Evolutionary conservation across 768 basidiomycete genomes (phyloP), one percentile per base, ranked within the genome.

Genomic region (Lactarius sp.): DNA sequence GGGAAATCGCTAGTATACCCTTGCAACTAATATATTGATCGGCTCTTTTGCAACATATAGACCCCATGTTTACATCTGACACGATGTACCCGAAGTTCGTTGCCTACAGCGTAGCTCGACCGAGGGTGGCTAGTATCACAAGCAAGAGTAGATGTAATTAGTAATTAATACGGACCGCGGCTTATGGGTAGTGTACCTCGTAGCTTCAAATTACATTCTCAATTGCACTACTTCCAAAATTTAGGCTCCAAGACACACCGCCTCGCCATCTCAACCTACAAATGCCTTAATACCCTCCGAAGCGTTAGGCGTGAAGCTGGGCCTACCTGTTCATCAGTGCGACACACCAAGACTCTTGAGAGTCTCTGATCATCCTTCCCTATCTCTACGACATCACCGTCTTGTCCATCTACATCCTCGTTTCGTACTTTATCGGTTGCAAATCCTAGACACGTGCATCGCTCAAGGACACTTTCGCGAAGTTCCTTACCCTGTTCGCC

Each of bases 401-500:
- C 72, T 13, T 62, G 62, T 14, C 59, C 66, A 14, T 76, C 75
- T 22, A 81, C 76, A 7, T 64, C 71, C 12, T 61, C 66, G 58
- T 87, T 87, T 71, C 79, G 83, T 60, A 64, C 70, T 6, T 70
- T 69, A 55, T 85, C 81, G 12, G 90, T 73, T 0, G 64, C 74
- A 62, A 85, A 86, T 1, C 91, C 92, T 50, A 94, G 71, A 75
- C 84, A 88, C 18, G 57, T 68, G 16, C 87, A 75, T 39, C 80
- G 77, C 41, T 78, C 72, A 4, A 79, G 79, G 18, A 95, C 77
- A 20, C 83, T 82, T 46, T 75, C 71, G 47, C 94, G 75, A 59
- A 98, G 74, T 67, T 82, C 79, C 18, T 74, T 76, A 64, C 85
- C 83, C 67, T 79, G 80, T 74, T 97, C 94, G 0, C 94, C 94